Percentiles rank a stretch among this genome's conserved stretches.
phyloP scores from a whole-genome alignment of 345 rosid species.

The Durio zibethinus region DNA sequence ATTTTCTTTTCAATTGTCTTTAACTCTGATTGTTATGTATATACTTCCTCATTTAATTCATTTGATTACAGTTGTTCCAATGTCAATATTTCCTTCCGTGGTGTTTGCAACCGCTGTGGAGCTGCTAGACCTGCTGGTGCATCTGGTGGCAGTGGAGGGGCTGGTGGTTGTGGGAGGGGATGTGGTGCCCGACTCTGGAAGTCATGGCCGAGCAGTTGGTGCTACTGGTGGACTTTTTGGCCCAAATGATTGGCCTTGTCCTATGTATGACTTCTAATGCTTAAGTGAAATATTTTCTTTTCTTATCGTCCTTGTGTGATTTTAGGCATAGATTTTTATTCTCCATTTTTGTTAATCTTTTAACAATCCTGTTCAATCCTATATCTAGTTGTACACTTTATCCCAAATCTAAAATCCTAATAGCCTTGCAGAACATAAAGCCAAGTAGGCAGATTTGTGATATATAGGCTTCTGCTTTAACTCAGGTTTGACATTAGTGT shows the following conservation, averaged over 20 bases:
- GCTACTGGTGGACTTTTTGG: slow-evolving; percentile 86
- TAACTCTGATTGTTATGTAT: slow-evolving; percentile 4
- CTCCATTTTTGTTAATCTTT: background rate
- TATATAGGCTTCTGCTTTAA: background rate
- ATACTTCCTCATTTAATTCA: slow-evolving; percentile 24
- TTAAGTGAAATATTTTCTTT: slow-evolving; percentile 1
- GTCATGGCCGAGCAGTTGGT: slow-evolving; percentile 47
- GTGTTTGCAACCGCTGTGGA: slow-evolving; percentile 96
- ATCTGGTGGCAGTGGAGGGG: slow-evolving; percentile 66
- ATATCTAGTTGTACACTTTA: background rate
- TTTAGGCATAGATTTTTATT: background rate
- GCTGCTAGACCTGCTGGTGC: slow-evolving; percentile 91
- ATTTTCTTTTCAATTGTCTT: background rate
- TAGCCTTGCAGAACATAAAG: background rate
- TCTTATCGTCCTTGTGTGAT: background rate
- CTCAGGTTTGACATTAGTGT: background rate
- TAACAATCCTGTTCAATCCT: background rate
- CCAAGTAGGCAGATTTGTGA: background rate
- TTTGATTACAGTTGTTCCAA: slow-evolving; percentile 82
- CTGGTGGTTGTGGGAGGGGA: slow-evolving; percentile 85
- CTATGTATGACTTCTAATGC: slow-evolving; percentile 69
- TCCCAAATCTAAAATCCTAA: background rate
- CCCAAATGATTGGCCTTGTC: slow-evolving; percentile 99
- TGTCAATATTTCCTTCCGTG: slow-evolving; percentile 97
- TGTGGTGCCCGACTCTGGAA: slow-evolving; percentile 54